Evolutionary conservation across 805 yeast species (phyloP).

Genomic region (Myxozyma udenii): DNA sequence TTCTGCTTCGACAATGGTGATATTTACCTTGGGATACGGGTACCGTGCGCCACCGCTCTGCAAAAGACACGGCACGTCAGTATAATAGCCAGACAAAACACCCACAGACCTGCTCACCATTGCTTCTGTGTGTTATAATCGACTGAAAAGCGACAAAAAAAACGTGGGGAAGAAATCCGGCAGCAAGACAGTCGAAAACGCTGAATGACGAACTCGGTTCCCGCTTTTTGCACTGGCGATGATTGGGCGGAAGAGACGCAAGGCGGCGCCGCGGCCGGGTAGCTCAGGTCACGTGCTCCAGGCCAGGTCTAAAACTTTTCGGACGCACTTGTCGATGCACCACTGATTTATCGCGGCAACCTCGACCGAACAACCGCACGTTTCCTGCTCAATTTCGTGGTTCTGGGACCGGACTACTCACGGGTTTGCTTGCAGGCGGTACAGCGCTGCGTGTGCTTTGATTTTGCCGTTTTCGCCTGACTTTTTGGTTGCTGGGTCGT

Average conservation of each 20-base stretch:
- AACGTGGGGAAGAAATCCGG: too few relatives aligned
- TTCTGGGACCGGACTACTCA: too few relatives aligned
- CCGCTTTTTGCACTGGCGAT: neutral
- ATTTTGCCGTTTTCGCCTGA: too few relatives aligned
- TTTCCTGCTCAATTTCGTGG: too few relatives aligned
- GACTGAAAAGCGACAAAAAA: too few relatives aligned
- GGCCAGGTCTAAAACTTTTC: neutral
- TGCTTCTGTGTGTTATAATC: neutral
- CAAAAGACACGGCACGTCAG: neutral
- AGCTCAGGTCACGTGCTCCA: neutral
- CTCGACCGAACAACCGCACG: too few relatives aligned
- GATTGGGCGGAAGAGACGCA: neutral
- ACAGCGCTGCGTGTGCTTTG: too few relatives aligned
- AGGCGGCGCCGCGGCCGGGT: neutral
- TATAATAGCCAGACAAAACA: neutral
- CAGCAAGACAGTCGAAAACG: too few relatives aligned
- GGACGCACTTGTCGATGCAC: neutral
- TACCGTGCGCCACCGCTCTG: conserved; percentile 34
- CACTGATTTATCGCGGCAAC: neutral
- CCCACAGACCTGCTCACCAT: neutral
- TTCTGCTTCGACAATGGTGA: too few relatives aligned
- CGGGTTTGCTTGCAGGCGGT: too few relatives aligned
- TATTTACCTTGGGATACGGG: conserved; percentile 33
- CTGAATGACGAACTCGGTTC: too few relatives aligned
- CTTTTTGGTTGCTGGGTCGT: too few relatives aligned